These are phyloP conservation scores for Antitrichia curtipendula DNA, from an alignment of 225 moss, liverwort and hornwort species.

Conservation along the genomic window DNA sequence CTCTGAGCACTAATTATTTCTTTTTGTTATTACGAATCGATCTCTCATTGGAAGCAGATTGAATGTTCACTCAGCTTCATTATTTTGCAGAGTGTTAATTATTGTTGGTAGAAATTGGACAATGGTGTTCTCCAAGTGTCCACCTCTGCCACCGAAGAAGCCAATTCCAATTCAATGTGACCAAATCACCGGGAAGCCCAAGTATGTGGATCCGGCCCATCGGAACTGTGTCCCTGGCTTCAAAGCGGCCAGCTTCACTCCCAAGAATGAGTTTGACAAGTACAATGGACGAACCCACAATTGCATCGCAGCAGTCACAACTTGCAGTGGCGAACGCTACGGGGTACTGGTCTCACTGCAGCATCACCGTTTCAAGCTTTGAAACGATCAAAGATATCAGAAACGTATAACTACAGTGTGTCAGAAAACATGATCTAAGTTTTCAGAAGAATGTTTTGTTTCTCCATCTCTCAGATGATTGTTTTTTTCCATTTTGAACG, in stretches of 20 bases:
- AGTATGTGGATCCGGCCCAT: slow-evolving; percentile 21
- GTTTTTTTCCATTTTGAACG: background rate
- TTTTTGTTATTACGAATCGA: background rate
- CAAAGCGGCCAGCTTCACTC: slow-evolving; percentile 10
- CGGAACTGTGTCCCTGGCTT: slow-evolving; percentile 1
- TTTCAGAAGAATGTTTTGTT: background rate
- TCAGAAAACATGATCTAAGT: too few relatives aligned
- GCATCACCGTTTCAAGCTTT: background rate
- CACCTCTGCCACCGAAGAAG: background rate
- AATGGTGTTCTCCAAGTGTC: background rate
- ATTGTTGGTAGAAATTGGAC: too few relatives aligned
- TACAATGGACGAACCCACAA: slow-evolving; percentile 28
- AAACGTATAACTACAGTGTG: background rate
- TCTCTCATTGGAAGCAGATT: background rate
- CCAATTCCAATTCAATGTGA: slow-evolving; percentile 1
- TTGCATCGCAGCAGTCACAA: background rate
- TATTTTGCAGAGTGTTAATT: background rate
- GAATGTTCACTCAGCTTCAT: background rate
- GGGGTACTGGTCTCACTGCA: background rate
- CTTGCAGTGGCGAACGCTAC: background rate
- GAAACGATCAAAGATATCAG: background rate
- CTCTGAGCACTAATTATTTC: background rate
- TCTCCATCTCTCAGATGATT: background rate
- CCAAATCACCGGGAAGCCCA: background rate
- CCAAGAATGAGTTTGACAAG: slow-evolving; percentile 2